Evolutionary conservation across 2,329 filamentous ascomycete genomes (phyloP), one percentile per base, ranked within the genome.

Genomic region (Talaromyces sp.): DNA sequence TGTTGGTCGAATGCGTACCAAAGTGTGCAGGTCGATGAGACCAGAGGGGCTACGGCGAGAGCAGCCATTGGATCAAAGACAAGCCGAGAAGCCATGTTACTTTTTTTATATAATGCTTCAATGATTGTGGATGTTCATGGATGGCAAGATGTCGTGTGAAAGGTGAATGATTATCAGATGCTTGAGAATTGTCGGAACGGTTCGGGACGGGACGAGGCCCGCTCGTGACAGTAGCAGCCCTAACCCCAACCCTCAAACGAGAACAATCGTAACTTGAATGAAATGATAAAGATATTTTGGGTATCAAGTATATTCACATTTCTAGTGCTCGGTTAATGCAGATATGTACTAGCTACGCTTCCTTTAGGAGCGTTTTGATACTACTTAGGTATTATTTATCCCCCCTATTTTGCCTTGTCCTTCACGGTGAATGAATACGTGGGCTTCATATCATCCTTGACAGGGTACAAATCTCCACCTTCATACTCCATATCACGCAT

Each of bases 21-120:
- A 53, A 81, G 70, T 0, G 77, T 74, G 63, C 73, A 73, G 2
- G 78, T 79, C 2, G 78, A 77, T n/a, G 77, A 77, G 62, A 81
- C 62, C 22, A 81, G 67, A 0, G 79, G 79, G 1, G 77, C 70
- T 17, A 77, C 63, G 46, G 79, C 73, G 35, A 81, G 69, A 11
- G 50, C 53, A 21, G 53, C 54, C 40, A 53, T 28, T 0, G 58
- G 58, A 25, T 60, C 48, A 31, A 57, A 57, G 9, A 57, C 8
- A 3, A 53, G 31, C 7, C 21, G 6, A 7, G 58, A 60, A 3
- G 54, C 58, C 58, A 60, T 60, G 15, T 22, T 45, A 15, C 40
- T 35, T 35, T 25, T 13, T 35, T 6, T 35, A 6, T 35, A 11
- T 6, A 35, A 35, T 35, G 33, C 33, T 28, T 28, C 7, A 28